A percentile compares a stretch with the other conserved stretches of the same genome.
These are phyloP conservation scores for Penicillium sp. DNA, from an alignment of 2,329 filamentous ascomycete genomes.

Conservation along the genomic window DNA sequence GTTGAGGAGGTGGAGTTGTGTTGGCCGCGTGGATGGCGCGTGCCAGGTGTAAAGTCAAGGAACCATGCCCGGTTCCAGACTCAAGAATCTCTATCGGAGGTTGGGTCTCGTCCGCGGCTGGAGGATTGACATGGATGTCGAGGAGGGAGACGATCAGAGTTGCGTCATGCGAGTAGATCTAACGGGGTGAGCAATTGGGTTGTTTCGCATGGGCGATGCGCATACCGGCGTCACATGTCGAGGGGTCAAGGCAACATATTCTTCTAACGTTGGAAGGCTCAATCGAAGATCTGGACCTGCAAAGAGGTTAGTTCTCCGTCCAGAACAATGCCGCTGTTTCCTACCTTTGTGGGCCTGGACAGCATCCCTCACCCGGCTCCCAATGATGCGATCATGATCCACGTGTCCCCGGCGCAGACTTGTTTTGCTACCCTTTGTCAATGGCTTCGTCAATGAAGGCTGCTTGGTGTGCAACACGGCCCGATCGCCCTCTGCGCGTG, in stretches of 20 bases:
- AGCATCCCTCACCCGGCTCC: conserved; percentile 58
- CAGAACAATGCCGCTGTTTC: not conserved
- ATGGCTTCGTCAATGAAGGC: conserved; percentile 42
- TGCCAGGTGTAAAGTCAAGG: conserved; percentile 71
- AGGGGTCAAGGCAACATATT: conserved; percentile 67
- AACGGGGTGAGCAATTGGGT: conserved; percentile 19
- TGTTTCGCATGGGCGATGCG: conserved; percentile 11
- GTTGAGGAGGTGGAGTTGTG: conserved; percentile 49
- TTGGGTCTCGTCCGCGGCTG: conserved; percentile 29
- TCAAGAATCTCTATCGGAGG: conserved; percentile 72
- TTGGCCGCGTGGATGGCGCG: conserved; percentile 75
- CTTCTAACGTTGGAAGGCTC: conserved; percentile 65
- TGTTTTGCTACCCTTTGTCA: conserved; percentile 38
- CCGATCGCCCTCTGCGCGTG: conserved; percentile 43
- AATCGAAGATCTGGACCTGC: conserved; percentile 54
- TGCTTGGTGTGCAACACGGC: conserved; percentile 41
- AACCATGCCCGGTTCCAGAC: conserved; percentile 81
- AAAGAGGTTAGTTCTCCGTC: conserved; percentile 1
- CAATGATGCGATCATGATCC: conserved; percentile 60
- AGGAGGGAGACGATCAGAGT: conserved; percentile 72
- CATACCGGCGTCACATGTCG: conserved; percentile 73
- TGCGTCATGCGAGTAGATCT: conserved; percentile 74
- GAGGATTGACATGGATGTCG: conserved; percentile 63
- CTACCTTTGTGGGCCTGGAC: conserved; percentile 55
- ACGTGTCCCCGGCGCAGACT: conserved; percentile 39